Evolutionary conservation across 345 rosid species (phyloP).

Genomic region (Stellera chamaejasme): DNA sequence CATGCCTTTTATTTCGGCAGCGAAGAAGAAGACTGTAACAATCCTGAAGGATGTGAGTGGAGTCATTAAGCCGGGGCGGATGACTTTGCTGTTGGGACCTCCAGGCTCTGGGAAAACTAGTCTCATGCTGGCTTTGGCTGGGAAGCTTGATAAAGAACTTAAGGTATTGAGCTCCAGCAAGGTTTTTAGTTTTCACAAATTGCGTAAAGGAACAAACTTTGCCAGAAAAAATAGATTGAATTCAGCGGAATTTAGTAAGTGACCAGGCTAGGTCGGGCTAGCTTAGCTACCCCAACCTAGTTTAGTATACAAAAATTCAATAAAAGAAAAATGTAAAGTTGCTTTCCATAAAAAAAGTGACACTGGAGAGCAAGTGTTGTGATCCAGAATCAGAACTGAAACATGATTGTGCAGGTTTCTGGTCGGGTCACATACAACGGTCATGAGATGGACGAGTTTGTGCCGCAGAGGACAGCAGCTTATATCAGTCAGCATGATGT

Average conservation of each 20-base stretch:
- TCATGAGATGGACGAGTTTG: constrained; percentile 45
- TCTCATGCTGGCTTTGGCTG: constrained; percentile 57
- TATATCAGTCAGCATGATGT: constrained; percentile 66
- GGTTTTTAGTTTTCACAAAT: too few species aligned
- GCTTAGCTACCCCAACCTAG: neutral
- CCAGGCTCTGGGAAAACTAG: constrained; percentile 87
- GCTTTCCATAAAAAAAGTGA: too few species aligned
- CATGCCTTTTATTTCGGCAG: constrained; percentile 20
- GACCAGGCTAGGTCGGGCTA: neutral
- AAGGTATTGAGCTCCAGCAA: constrained; percentile 19
- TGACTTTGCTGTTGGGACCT: constrained; percentile 82
- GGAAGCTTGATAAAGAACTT: constrained; percentile 40
- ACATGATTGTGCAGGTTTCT: constrained; percentile 22
- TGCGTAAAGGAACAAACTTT: neutral
- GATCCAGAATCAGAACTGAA: too few species aligned
- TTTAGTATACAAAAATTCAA: neutral
- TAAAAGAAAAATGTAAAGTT: too few species aligned
- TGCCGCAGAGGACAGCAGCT: constrained; percentile 57
- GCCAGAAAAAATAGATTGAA: neutral
- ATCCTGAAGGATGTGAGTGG: constrained; percentile 56
- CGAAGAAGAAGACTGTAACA: constrained; percentile 25
- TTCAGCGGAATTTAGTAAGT: too few species aligned
- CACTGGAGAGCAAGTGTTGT: too few species aligned
- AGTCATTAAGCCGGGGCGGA: constrained; percentile 59
- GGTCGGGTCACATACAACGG: constrained; percentile 62